Evolutionary conservation across 768 basidiomycete species (phyloP).

Genomic region (Russula earlei): DNA sequence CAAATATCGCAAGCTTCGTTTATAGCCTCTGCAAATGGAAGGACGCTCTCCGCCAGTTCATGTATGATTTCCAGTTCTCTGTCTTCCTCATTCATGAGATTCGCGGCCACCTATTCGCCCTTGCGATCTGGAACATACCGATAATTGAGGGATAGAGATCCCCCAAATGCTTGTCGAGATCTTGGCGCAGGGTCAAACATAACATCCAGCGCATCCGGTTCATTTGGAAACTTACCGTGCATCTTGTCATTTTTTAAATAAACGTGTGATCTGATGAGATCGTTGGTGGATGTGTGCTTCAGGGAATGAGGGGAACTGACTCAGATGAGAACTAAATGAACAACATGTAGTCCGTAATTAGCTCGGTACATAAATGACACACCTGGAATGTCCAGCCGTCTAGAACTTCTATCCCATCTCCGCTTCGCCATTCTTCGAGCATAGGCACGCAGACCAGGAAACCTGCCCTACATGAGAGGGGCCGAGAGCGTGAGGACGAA

Average conservation of each 20-base stretch:
- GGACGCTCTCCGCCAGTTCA: conserved; percentile 58
- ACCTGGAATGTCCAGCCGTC: conserved; percentile 83
- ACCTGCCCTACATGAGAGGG: conserved; percentile 33
- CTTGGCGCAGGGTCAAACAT: conserved; percentile 28
- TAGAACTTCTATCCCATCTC: conserved; percentile 46
- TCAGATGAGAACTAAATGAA: conserved; percentile 67
- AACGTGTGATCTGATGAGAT: conserved; percentile 49
- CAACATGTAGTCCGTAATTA: not conserved
- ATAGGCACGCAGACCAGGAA: conserved; percentile 75
- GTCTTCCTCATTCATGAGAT: conserved; percentile 38
- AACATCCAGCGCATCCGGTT: not conserved
- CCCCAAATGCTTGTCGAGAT: conserved; percentile 83
- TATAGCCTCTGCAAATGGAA: conserved; percentile 47
- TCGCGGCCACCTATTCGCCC: not conserved
- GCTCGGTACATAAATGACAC: not conserved
- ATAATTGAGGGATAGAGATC: conserved; percentile 82
- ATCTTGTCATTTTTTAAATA: conserved; percentile 87
- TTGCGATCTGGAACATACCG: conserved; percentile 33
- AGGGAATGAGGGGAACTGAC: conserved; percentile 31
- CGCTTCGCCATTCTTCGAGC: conserved; percentile 57
- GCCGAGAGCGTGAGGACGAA: conserved; percentile 3
- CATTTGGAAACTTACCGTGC: conserved; percentile 45
- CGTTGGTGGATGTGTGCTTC: not conserved
- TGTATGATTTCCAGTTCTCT: conserved; percentile 88
- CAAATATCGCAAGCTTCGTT: conserved; percentile 52